Base-by-base conservation (phyloP, 352 stramenopile species). In the Phytophthora boehmeriae region DNA sequence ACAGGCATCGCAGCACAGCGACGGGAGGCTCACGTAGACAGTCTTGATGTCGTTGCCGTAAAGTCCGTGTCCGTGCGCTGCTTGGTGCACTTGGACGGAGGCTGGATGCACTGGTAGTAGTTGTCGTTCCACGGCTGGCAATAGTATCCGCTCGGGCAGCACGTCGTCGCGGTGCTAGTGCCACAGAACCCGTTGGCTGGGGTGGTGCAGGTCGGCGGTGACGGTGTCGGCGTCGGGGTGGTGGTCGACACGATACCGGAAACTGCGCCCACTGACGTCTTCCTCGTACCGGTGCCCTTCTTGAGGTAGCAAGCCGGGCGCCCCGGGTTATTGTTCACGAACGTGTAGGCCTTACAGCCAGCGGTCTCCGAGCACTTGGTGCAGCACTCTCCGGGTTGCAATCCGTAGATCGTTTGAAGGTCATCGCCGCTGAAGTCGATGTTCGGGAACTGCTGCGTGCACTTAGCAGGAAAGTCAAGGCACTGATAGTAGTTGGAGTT, bases 41-140 rank as follows among this genome's bases (percentile, higher is more conserved):
- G 70, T 79, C 57, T 72, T 59, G 57, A 85, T 71, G 46, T 82
- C 73, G 34, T 83, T 78, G 50, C 75, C 75, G 25, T 68, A 76
- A 64, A 80, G 44, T 83, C 71, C 27, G 53, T 70, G 53, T 83
- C 53, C 4, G 74, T 76, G 2, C 45, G 8, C 32, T 79, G 73
- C 17, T 52, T 47, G 1, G 64, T 51, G 48, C 74, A 83, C 41
- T 78, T 66, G 8, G 64, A 17, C 8, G 74, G 74, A 0, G 65
- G 44, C 10, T 52, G 19, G 23, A 76, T 68, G 59, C 74, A 80
- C 62, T 83, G 74, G 59, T 76, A 83, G 27, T 57, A 76, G 23
- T 51, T 64, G 25, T 56, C 38, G 54, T 62, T 74, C 75, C 72
- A 85, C 4, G 76, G 75, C 32, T 80, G 71, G 58, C 73, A 83